These are phyloP conservation scores for Edaphochlamys debaryana DNA, from an alignment of 139 green algal species.

Conservation along the genomic window DNA sequence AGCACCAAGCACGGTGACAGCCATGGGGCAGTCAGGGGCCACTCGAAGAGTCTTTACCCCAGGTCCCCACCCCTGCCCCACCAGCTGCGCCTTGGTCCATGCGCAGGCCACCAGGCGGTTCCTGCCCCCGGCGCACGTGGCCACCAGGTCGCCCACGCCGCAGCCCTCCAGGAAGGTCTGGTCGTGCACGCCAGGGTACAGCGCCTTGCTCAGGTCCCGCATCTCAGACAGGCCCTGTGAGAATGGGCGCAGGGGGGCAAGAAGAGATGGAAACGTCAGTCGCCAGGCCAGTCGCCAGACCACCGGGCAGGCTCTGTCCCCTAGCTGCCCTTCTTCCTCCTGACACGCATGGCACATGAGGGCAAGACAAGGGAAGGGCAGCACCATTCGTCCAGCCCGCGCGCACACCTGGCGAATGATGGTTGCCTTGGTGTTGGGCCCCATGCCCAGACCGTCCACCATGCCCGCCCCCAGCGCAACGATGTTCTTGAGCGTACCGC, in stretches of 20 bases:
- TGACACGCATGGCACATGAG: no score
- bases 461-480: slow-evolving; percentile 81
- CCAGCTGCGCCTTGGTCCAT: slow-evolving; percentile 47
- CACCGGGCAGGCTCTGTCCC: no score
- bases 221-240: slow-evolving; percentile 66
- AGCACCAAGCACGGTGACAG: no score
- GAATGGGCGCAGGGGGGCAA: not conserved
- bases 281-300: no score
- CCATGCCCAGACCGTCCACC: slow-evolving; percentile 74
- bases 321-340: no score
- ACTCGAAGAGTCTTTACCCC: no score
- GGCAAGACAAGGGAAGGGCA: no score
- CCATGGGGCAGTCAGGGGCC: no score
- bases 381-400: not conserved
- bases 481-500: slow-evolving; percentile 88
- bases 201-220: slow-evolving; percentile 58
- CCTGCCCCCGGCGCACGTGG: slow-evolving; percentile 80
- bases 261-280: not conserved
- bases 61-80: not conserved
- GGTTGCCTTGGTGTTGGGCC: slow-evolving; percentile 75
- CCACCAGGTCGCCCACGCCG: slow-evolving; percentile 79
- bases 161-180: slow-evolving; percentile 80
- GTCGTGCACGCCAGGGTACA: slow-evolving; percentile 70
- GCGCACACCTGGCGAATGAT: slow-evolving; percentile 61
- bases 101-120: slow-evolving; percentile 75